A percentile compares a stretch with the other conserved stretches of the same genome.
Conservation (phyloP, 225 moss, liverwort and hornwort genomes). For the Thuidium tamariscinum region DNA sequence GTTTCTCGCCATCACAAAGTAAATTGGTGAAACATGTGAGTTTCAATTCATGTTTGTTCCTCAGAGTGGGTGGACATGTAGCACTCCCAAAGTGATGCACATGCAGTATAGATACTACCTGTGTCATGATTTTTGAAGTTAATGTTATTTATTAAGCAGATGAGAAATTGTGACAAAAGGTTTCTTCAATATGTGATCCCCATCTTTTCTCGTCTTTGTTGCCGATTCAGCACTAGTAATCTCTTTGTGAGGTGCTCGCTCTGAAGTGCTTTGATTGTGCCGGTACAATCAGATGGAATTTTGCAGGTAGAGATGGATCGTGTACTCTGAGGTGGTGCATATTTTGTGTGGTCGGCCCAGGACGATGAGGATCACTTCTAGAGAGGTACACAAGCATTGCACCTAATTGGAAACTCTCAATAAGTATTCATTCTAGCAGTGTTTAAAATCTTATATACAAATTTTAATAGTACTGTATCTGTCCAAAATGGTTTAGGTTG, state of each 20-base stretch:
- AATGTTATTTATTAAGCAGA: not conserved
- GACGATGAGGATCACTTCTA: not conserved
- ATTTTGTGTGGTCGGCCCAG: constrained; percentile 6
- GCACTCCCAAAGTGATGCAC: not conserved
- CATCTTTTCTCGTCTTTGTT: not conserved
- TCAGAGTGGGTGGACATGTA: not conserved
- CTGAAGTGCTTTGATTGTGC: not conserved
- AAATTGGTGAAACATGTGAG: not conserved
- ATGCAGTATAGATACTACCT: not conserved
- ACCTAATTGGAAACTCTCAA: not conserved
- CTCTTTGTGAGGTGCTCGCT: not conserved
- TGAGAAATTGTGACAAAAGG: not conserved
- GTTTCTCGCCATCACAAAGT: not conserved
- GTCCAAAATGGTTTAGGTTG: not conserved
- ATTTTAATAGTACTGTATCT: not conserved
- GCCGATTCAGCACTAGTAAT: not conserved
- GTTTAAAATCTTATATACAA: not conserved
- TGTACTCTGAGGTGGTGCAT: constrained; percentile 36
- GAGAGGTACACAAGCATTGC: not conserved
- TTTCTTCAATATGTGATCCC: not conserved
- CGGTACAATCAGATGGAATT: constrained; percentile 14
- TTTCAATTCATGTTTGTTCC: not conserved
- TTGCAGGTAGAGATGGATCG: constrained; percentile 38
- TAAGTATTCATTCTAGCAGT: not conserved
- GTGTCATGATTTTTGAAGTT: not conserved